Evolutionary conservation across 495 filamentous ascomycete species (phyloP), one percentile per base, ranked within the genome.

Genomic region (Mytilinidion resinicola): DNA sequence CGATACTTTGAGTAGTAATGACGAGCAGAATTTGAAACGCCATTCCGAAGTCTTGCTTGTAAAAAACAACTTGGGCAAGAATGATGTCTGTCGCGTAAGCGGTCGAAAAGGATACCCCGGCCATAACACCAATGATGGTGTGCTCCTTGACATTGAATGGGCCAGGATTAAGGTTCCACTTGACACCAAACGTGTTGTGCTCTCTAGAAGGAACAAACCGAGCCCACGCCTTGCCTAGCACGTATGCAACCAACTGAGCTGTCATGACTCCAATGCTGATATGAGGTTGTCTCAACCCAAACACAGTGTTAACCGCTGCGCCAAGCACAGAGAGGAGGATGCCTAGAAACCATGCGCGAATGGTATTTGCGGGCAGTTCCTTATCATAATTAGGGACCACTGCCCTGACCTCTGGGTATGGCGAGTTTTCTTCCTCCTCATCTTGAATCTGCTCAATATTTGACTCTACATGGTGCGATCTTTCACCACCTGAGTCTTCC

Each of bases 91-190:
- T 88, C 17, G 85, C 82, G 47, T 86, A 84, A 3, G 84, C 85
- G n/a, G 82, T 81, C 50, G 76, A 76, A 56, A 85, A 65, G 73
- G 78, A 53, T 73, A 81, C 80, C 53, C 76, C 77, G 7, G 81
- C 81, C 86, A 90, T 91, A 60, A 90, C 82, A 6, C 85, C 85
- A 60, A 91, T 87, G 60, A 91, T 74, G 6, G 84, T 80, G 74
- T 91, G 87, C 65, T 89, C 86, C 65, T 91, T 91, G 70, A 88
- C 81, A 68, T 89, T 91, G 73, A 91, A 91, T 42, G 82, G 85
- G 10, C 87, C 83, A 6, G 85, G 85, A 60, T 89, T 89, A 35
- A 88, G 61, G 25, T 76, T 78, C 67, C 76, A 81, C 20, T 73
- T 66, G 35, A 76, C 38, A 9, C 85, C 85, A 56, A 86, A 82